These are phyloP conservation scores for Lathyrus oleraceus DNA, from an alignment of 306 rosid genomes.

Conservation along the genomic window DNA sequence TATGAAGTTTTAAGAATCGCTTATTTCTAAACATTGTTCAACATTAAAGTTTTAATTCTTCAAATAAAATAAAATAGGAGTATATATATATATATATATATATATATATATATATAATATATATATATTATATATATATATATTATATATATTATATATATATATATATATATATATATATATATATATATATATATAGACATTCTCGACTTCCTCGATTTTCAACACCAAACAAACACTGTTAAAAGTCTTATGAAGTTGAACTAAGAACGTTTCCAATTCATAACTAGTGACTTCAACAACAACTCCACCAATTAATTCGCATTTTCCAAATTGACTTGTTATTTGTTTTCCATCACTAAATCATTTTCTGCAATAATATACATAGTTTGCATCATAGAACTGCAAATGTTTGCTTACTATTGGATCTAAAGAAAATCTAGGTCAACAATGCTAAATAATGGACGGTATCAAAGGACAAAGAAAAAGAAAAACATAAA, in stretches of 20 bases:
- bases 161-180: too few relatives aligned
- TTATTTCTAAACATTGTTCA: too few relatives aligned
- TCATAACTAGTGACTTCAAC: background rate
- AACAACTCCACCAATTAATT: background rate
- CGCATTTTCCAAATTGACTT: background rate
- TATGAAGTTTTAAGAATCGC: too few relatives aligned
- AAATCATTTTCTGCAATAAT: background rate
- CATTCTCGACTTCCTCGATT: too few relatives aligned
- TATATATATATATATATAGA: too few relatives aligned
- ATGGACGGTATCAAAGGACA: background rate
- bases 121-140: too few relatives aligned
- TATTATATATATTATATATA: too few relatives aligned
- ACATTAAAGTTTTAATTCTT: too few relatives aligned
- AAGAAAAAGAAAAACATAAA: background rate
- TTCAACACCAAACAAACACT: background rate
- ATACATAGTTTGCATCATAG: background rate
- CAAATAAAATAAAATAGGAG: too few relatives aligned
- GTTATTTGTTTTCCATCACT: background rate
- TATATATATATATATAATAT: too few relatives aligned
- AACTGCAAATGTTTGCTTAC: background rate
- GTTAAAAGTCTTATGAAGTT: background rate
- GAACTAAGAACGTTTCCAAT: background rate
- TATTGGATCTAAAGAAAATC: background rate
- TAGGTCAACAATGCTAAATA: background rate
- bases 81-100: too few relatives aligned